These are phyloP conservation scores for Colletotrichum sp. DNA, from an alignment of 2,329 filamentous ascomycete species.

Conservation along the genomic window DNA sequence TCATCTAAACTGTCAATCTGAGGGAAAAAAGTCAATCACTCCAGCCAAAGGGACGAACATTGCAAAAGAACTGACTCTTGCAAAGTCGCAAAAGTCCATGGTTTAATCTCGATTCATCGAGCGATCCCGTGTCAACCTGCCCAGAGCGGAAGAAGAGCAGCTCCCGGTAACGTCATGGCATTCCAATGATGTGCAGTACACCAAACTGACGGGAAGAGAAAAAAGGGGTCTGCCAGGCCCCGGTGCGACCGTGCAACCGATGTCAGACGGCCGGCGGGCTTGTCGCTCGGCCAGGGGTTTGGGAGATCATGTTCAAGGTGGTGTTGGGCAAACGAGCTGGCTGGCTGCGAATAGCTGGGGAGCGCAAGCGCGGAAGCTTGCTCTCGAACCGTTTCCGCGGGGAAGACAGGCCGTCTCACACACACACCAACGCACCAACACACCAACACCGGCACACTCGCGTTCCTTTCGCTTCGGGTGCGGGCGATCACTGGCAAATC, in stretches of 20 bases:
- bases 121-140: slow-evolving; percentile 18
- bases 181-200: not conserved
- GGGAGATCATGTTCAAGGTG: not conserved
- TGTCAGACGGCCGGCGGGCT: not conserved
- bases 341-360: not conserved
- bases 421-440: not conserved
- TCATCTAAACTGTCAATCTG: not conserved
- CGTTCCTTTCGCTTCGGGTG: not conserved
- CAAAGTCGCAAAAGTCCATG: not conserved
- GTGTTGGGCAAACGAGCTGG: not conserved
- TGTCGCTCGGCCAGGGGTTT: not conserved
- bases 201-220: not conserved
- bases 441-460: not conserved
- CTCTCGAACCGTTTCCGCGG: not conserved
- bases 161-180: slow-evolving; percentile 11
- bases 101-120: slow-evolving; percentile 13
- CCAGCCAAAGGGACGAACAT: not conserved
- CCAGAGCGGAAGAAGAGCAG: slow-evolving; percentile 11
- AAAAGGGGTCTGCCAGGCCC: not conserved
- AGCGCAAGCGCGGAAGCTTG: not conserved
- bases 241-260: not conserved
- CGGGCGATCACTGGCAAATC: slow-evolving; percentile 12
- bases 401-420: not conserved
- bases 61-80: not conserved
- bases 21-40: not conserved